Evolutionary conservation across 176 grass and related monocot species (phyloP), one percentile per base, ranked within the genome.

Genomic region (Coix lacrymajobi): DNA sequence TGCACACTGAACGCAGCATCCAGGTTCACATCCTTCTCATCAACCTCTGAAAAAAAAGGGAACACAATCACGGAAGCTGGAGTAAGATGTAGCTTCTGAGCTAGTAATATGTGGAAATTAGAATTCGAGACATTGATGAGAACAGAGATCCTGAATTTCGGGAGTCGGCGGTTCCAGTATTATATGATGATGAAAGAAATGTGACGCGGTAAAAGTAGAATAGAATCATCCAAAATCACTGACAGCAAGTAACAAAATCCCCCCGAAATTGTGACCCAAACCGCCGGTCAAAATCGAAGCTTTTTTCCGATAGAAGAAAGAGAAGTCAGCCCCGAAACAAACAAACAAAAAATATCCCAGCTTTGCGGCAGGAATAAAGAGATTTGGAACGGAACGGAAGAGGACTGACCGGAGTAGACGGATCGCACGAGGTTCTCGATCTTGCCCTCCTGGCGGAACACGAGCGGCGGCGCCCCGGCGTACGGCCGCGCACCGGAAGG

Each of bases 391-490:
- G 39, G 58, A 17, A 17, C 6, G 7, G 6, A 28, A 83, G 64
- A 54, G 83, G 61, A 30, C 76, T 85, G 41, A 99, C 96, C 93
- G 6, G 89, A 77, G 91, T 96, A 99, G 33, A 96, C 96, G 48
- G 87, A 96, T 86, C 84, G 82, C 76, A 99, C 96, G 83, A 99
- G 96, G 34, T 80, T 88, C 89, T 96, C 96, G 76, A 99, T 99
- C 91, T 99, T 99, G 75, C 96, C 96, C 79, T 99, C 93, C 85
- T 93, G 87, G 16, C 96, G 96, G 89, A 93, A 99, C 17, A 99
- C 89, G 33, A 99, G 83, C 19, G 93, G 89, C 8, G 77, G n/a
- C 19, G 85, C 69, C 19, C 90, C 85, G 10, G 73, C 73, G 57
- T 86, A 86, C 22, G 88, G 41, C 13, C 62, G 45, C 11, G 77